Evolutionary conservation across 108 stramenopile species (phyloP).

Genomic region (Skeletonema marinoi): DNA sequence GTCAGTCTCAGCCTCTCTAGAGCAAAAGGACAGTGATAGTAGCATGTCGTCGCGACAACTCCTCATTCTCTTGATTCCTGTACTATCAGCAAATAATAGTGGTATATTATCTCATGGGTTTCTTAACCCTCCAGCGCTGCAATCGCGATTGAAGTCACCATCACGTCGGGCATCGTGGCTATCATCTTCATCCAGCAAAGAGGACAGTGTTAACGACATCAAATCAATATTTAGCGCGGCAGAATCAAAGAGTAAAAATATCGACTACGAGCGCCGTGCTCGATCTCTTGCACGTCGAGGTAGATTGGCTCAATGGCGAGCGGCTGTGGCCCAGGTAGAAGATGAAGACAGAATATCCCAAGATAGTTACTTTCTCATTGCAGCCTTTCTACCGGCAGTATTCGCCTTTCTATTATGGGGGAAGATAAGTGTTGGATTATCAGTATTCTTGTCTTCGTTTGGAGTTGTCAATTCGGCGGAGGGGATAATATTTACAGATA

Average conservation of each 20-base stretch:
- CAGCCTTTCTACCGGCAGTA: slow-evolving; percentile 11
- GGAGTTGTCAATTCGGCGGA: slow-evolving; percentile 2
- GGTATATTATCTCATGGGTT: not conserved
- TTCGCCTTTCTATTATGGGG: slow-evolving; percentile 27
- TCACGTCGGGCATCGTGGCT: not conserved
- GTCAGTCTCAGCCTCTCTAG: too few relatives aligned
- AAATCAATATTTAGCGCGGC: not conserved
- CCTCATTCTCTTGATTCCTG: not conserved
- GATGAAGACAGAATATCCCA: not conserved
- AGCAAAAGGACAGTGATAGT: not conserved
- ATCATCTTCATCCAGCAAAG: not conserved
- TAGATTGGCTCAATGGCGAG: slow-evolving; percentile 1
- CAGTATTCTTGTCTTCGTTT: not conserved
- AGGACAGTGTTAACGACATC: not conserved
- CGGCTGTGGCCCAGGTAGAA: not conserved
- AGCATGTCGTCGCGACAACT: not conserved
- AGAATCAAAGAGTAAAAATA: not conserved
- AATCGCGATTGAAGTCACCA: not conserved
- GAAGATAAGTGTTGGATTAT: slow-evolving; percentile 20
- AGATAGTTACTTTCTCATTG: not conserved
- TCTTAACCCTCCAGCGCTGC: not conserved
- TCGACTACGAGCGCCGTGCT: not conserved
- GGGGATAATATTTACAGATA: slow-evolving; percentile 15
- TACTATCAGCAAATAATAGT: not conserved
- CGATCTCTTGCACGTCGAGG: not conserved